Percentiles rank a stretch among this genome's conserved stretches.
Evolutionary conservation across 73 alveolate species (phyloP).

Genomic region (Paramecium pentaurelia): DNA sequence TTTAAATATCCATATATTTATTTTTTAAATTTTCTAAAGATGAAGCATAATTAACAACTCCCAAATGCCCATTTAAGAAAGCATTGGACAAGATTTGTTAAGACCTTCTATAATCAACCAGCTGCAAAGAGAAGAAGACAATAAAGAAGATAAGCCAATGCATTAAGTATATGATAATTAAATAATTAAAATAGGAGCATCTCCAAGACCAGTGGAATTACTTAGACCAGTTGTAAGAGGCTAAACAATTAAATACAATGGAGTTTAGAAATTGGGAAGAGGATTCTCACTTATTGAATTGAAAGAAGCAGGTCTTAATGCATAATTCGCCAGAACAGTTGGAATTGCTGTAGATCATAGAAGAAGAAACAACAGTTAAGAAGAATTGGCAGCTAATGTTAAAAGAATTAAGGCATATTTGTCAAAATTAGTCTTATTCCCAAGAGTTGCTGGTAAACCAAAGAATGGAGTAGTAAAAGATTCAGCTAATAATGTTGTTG

Average conservation of each 20-base stretch:
- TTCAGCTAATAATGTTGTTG: neutral
- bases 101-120: constrained; percentile 95
- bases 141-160: constrained; percentile 69
- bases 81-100: constrained; percentile 92
- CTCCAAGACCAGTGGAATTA: constrained; percentile 81
- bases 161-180: constrained; percentile 54
- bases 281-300: constrained; percentile 96
- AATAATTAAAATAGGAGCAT: constrained; percentile 57
- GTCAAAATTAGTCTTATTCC: constrained; percentile 92
- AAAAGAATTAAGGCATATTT: constrained; percentile 92
- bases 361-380: constrained; percentile 91
- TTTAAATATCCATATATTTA: constrained; percentile 10
- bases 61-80: constrained; percentile 91
- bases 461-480: constrained; percentile 89
- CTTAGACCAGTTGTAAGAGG: constrained; percentile 93
- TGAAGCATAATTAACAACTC: constrained; percentile 79
- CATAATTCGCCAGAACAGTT: constrained; percentile 93
- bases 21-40: constrained; percentile 25
- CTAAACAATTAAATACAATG: constrained; percentile 85
- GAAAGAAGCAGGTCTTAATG: constrained; percentile 86
- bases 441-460: constrained; percentile 88
- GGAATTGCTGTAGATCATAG: constrained; percentile 99
- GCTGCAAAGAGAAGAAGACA: constrained; percentile 88
- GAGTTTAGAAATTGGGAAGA: constrained; percentile 85
- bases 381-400: constrained; percentile 85